Conservation (phyloP, 1,284 basidiomycete genomes). For the Salmacisia buchloeana region DNA sequence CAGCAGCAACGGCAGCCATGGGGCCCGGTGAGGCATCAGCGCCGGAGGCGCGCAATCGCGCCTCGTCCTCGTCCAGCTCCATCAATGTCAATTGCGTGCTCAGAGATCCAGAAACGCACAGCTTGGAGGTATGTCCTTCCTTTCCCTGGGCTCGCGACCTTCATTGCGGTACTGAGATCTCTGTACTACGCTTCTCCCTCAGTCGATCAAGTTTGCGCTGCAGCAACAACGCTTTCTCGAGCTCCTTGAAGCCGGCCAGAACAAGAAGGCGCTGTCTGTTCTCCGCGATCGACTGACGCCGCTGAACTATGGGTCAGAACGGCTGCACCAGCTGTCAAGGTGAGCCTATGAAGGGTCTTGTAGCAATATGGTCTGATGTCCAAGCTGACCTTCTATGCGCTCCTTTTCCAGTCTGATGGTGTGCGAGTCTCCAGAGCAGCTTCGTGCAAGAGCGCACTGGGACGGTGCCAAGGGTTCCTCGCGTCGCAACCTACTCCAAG, state of each 20-base stretch:
- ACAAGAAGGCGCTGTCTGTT: slow-evolving; percentile 75
- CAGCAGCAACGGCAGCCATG: background rate
- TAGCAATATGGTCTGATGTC: slow-evolving; percentile 11
- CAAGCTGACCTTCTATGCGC: slow-evolving; percentile 77
- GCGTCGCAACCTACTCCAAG: slow-evolving; percentile 67
- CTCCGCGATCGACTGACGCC: slow-evolving; percentile 81
- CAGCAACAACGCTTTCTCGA: slow-evolving; percentile 95
- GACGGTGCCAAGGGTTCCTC: slow-evolving; percentile 78
- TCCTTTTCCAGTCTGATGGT: slow-evolving; percentile 32
- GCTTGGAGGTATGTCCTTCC: slow-evolving; percentile 20
- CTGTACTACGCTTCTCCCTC: slow-evolving; percentile 27
- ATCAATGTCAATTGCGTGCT: slow-evolving; percentile 30
- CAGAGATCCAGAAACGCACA: slow-evolving; percentile 23
- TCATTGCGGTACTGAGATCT: too few relatives aligned
- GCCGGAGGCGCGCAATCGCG: background rate
- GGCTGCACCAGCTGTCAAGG: slow-evolving; percentile 35
- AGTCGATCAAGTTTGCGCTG: slow-evolving; percentile 81
- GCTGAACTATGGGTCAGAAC: slow-evolving; percentile 31
- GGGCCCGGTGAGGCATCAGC: background rate
- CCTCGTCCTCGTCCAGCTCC: slow-evolving; percentile 2
- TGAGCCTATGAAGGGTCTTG: too few relatives aligned
- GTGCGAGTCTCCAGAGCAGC: slow-evolving; percentile 61
- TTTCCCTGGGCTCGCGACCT: slow-evolving; percentile 4
- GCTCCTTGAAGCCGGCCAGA: slow-evolving; percentile 75
- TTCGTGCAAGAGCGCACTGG: slow-evolving; percentile 77